Conservation (phyloP, 2,329 filamentous ascomycete species). For the Neoascochyta sp. region DNA sequence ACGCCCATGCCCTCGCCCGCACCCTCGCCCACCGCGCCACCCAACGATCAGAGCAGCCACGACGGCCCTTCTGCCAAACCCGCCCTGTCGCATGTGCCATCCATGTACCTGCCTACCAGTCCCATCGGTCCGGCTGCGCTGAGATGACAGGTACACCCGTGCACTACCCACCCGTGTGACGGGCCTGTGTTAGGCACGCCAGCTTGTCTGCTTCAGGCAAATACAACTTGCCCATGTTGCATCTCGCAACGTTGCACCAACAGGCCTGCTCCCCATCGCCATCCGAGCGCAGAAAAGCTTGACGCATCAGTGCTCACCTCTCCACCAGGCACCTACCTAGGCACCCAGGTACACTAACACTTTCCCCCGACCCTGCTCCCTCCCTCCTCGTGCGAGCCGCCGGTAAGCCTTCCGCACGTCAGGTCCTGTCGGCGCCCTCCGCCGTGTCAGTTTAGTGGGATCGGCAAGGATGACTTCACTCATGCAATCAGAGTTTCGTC, state of each 20-base stretch:
- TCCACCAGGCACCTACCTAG: too few species aligned
- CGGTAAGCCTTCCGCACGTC: constrained; percentile 8
- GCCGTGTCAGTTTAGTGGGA: constrained; percentile 14
- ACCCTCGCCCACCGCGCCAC: constrained; percentile 17
- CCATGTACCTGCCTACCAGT: constrained; percentile 7
- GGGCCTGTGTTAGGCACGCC: too few species aligned
- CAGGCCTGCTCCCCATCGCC: constrained; percentile 10
- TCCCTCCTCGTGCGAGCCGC: constrained; percentile 14
- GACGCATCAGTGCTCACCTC: constrained; percentile 8
- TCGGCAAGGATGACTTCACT: constrained; percentile 19
- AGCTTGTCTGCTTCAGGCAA: constrained; percentile 23
- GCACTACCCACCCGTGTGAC: constrained; percentile 14
- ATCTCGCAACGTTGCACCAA: constrained; percentile 28
- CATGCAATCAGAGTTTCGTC: constrained; percentile 9
- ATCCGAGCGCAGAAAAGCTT: constrained; percentile 10
- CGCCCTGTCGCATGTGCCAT: constrained; percentile 6
- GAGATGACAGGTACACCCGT: constrained; percentile 12
- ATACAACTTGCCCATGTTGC: constrained; percentile 24
- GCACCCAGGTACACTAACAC: too few species aligned
- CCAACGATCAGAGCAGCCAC: constrained; percentile 10
- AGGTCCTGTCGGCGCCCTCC: constrained; percentile 9
- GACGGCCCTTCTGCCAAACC: constrained; percentile 7
- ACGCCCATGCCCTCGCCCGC: too few species aligned
- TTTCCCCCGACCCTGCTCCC: too few species aligned
- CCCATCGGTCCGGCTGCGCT: constrained; percentile 16